phyloP scores from a whole-genome alignment of 352 stramenopile species.

The Bremia lactucae region DNA sequence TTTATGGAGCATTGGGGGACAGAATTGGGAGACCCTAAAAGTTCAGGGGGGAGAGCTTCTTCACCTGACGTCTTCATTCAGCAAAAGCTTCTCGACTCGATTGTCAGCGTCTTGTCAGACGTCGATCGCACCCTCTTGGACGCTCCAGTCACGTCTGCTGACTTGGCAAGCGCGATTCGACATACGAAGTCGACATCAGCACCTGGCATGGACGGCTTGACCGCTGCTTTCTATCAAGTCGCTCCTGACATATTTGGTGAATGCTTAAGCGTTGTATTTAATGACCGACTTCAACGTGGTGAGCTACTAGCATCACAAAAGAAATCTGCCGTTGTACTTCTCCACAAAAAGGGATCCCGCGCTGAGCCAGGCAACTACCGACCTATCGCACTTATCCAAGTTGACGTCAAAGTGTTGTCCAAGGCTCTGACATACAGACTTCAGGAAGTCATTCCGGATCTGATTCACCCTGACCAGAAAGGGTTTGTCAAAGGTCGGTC shows the following conservation, averaged over 20 bases:
- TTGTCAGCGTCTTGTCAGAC: background rate
- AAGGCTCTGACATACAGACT: background rate
- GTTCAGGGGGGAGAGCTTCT: too few relatives aligned
- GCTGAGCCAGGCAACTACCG: background rate
- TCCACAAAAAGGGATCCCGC: background rate
- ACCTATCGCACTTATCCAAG: background rate
- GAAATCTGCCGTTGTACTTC: background rate
- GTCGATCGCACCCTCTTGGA: background rate
- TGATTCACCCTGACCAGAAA: background rate
- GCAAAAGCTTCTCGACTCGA: too few relatives aligned
- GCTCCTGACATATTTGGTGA: background rate
- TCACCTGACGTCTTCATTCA: too few relatives aligned
- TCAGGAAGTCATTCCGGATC: background rate
- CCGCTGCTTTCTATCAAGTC: background rate
- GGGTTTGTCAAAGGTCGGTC: background rate
- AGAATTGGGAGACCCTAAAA: too few relatives aligned
- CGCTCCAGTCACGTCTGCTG: background rate
- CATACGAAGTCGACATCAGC: background rate
- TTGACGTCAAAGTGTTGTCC: background rate
- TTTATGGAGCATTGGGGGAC: too few relatives aligned
- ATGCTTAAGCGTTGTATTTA: background rate
- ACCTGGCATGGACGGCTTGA: background rate
- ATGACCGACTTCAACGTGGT: background rate
- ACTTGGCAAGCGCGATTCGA: background rate
- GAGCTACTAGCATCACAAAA: background rate